Conservation (phyloP, 148 eudicot genomes). For the Nepenthes gracilis region DNA sequence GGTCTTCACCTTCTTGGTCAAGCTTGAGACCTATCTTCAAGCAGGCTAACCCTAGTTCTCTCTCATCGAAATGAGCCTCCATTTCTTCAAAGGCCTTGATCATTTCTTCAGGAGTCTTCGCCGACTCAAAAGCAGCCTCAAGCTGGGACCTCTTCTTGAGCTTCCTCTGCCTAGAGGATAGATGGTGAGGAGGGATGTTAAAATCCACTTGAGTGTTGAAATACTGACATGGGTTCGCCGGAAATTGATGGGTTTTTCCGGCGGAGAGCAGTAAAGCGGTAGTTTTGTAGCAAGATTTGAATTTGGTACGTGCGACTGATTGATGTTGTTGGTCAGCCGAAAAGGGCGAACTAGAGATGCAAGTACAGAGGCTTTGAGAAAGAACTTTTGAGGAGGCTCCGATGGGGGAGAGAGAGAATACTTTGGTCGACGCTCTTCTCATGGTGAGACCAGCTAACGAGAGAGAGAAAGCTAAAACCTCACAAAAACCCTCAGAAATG, state of each 20-base stretch:
- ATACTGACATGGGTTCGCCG: slow-evolving; percentile 22
- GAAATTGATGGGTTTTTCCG: slow-evolving; percentile 14
- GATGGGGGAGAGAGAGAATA: slow-evolving; percentile 20
- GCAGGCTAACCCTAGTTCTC: slow-evolving; percentile 66
- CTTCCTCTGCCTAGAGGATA: slow-evolving; percentile 63
- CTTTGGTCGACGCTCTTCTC: slow-evolving; percentile 62
- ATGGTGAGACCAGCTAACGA: slow-evolving; percentile 20
- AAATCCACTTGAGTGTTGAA: slow-evolving; percentile 39
- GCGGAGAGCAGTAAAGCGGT: slow-evolving; percentile 10
- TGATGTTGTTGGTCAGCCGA: slow-evolving; percentile 11
- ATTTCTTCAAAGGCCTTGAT: slow-evolving; percentile 57
- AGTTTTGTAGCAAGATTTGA: slow-evolving; percentile 21
- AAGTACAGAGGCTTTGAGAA: slow-evolving; percentile 18
- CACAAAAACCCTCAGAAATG: slow-evolving; percentile 7
- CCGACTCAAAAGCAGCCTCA: slow-evolving; percentile 78
- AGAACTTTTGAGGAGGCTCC: slow-evolving; percentile 16
- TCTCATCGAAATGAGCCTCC: slow-evolving; percentile 63
- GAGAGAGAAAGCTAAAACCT: slow-evolving; percentile 10
- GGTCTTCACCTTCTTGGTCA: slow-evolving; percentile 78
- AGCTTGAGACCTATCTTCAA: slow-evolving; percentile 80
- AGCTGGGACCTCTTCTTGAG: slow-evolving; percentile 39
- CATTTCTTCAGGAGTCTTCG: slow-evolving; percentile 61
- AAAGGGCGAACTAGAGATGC: slow-evolving; percentile 12
- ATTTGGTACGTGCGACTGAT: slow-evolving; percentile 13
- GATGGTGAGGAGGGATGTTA: slow-evolving; percentile 12